Evolutionary conservation across 1,284 basidiomycete genomes (phyloP), one percentile per base, ranked within the genome.

Genomic region (Ceratobasidium sp.): DNA sequence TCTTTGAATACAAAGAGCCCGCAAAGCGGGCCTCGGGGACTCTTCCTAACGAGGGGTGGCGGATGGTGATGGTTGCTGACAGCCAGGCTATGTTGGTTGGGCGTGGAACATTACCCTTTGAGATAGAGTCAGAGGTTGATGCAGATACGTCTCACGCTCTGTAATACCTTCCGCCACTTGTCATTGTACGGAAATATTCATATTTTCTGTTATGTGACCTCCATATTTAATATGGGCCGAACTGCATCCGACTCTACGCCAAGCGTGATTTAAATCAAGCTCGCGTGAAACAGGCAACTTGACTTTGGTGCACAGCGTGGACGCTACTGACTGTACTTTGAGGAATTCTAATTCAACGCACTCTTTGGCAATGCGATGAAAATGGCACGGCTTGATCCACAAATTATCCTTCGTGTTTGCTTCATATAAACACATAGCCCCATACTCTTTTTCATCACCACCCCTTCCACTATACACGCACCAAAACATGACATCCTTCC

Each of bases 1-100:
- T 99, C 30, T 99, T 98, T 79, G 93, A 96, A 64, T 97, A 99
- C 80, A 93, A 93, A 5, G 94, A 96, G 0, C 91, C 96, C 0
- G 94, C 94, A n/a, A 76, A 45, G 16, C 26, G 18, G 39, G 45
- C 55, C n/a, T 48, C 53, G n/a, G 69, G 75, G 14, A 39, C 67
- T 12, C 52, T 64, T 34, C 53, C 53, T 4, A 32, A 32, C 18
- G 32, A 57, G 53, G 6, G 12, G 1, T 4, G 8, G 6, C 43
- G 9, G 43, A 39, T 45, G 8, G 4, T 10, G 3, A 45, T 45
- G 16, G 43, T 4, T 10, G 4, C 6, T n/a, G 18, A 45, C 3
- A 45, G 43, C 3, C 43, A 45, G 18, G 18, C 36, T 14, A 39
- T 39, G 36, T 14, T 45, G 10, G 43, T 45, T n/a, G 9, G 14